Percentiles rank a stretch among this genome's conserved stretches.
These are phyloP conservation scores for Aegilops tauschii DNA, from an alignment of 176 grass and related monocot genomes.

Conservation along the genomic window DNA sequence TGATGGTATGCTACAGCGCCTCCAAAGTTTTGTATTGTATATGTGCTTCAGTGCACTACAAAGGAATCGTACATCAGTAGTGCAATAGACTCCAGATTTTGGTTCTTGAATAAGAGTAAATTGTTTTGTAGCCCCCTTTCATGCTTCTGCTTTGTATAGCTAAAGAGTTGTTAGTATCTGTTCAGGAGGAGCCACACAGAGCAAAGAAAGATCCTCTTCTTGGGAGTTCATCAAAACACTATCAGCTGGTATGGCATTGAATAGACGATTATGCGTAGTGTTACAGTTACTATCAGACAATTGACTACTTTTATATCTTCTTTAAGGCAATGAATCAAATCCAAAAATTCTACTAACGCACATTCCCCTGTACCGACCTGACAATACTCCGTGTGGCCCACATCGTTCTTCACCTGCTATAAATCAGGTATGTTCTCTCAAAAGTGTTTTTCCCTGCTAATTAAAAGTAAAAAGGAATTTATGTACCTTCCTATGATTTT, in stretches of 20 bases:
- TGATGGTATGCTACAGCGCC: slow-evolving; percentile 61
- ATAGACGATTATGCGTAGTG: slow-evolving; percentile 24
- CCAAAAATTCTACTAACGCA: slow-evolving; percentile 89
- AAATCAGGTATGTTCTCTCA: slow-evolving; percentile 66
- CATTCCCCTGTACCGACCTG: slow-evolving; percentile 86
- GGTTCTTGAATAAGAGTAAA: slow-evolving; percentile 20
- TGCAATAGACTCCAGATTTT: slow-evolving; percentile 4
- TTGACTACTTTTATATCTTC: slow-evolving; percentile 31
- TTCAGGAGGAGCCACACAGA: slow-evolving; percentile 60
- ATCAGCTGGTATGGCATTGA: slow-evolving; percentile 55
- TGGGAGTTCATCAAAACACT: slow-evolving; percentile 84
- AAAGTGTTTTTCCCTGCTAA: slow-evolving; percentile 14
- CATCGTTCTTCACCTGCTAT: slow-evolving; percentile 86
- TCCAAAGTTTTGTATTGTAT: slow-evolving; percentile 18
- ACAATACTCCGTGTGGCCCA: slow-evolving; percentile 73
- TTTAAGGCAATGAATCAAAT: slow-evolving; percentile 56
- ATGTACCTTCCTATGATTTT: not conserved
- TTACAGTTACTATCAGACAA: slow-evolving; percentile 1
- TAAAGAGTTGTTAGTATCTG: slow-evolving; percentile 27
- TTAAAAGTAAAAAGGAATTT: slow-evolving; percentile 15
- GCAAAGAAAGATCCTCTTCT: slow-evolving; percentile 72
- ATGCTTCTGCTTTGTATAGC: slow-evolving; percentile 12
- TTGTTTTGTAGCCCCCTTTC: not conserved
- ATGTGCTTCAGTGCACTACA: slow-evolving; percentile 4
- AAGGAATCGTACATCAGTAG: not conserved